Base-by-base conservation (phyloP, 805 yeast species). In the Candida odintsovae region DNA sequence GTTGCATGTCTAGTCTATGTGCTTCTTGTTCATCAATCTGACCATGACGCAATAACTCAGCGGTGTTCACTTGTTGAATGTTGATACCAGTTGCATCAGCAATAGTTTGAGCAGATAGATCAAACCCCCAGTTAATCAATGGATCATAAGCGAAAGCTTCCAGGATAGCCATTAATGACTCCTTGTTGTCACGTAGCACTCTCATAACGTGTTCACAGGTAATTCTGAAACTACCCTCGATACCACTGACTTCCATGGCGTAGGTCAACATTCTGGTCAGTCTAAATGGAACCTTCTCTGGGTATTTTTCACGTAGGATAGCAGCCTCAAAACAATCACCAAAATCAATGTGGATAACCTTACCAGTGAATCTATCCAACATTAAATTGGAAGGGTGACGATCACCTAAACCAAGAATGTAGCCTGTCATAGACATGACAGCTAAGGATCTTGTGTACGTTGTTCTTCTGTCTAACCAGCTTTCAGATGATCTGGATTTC, bases 251-350 rank as follows among this genome's bases (percentile, higher is more conserved):
- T 64, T 95, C 99, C 97, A 94, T 92, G 0, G 98, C 99, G 64
- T 90, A 90, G 20, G 95, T 90, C 53, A 95, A 73, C 99, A 94
- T 94, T 65, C 99, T 75, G 0, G 99, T 94, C 48, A 94, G 75
- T 64, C 99, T 77, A 71, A 94, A 94, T 8, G 99, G 99, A 21
- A 94, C 99, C 64, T 90, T 92, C 60, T 94, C 99, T 0, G 99
- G 99, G 65, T 86, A 95, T 63, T 94, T 94, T 56, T 95, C 99
- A 55, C 99, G 79, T 50, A 94, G 69, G 42, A 92, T 90, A 0
- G 99, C 99, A 2, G 98, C 97, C 64, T 94, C 99, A 61, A 94
- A 94, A 76, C 99, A 94, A 64, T 94, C 99, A 54, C 99, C 99
- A 67, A 92, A 94, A 73, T 94, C 99, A 67, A 94, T 92, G 63